Evolutionary conservation across 805 yeast species (phyloP).

Genomic region (Suhomyces canberraensis): DNA sequence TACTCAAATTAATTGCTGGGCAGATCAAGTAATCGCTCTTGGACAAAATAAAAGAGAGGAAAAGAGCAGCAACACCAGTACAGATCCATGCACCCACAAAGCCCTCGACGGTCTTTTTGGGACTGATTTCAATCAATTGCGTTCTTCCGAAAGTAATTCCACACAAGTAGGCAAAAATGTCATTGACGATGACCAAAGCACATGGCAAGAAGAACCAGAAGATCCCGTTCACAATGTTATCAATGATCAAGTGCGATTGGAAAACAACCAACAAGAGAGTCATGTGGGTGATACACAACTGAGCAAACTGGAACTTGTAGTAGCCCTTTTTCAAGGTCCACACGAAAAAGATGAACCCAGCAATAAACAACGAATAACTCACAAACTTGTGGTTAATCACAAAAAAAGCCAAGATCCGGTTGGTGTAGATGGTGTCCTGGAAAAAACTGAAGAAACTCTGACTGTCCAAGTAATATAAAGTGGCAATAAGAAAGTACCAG

Average conservation of each 20-base stretch:
- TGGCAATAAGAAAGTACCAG: slow-evolving; percentile 89
- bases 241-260: slow-evolving; percentile 91
- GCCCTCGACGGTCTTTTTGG: slow-evolving; percentile 97
- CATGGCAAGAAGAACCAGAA: slow-evolving; percentile 95
- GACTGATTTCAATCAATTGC: slow-evolving; percentile 88
- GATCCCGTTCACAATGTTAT: slow-evolving; percentile 83
- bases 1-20: slow-evolving; percentile 70
- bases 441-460: slow-evolving; percentile 73
- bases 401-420: slow-evolving; percentile 52
- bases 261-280: slow-evolving; percentile 82
- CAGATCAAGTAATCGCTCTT: slow-evolving; percentile 77
- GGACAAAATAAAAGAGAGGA: slow-evolving; percentile 62
- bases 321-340: slow-evolving; percentile 84
- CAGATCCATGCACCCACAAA: slow-evolving; percentile 97
- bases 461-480: slow-evolving; percentile 87
- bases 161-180: slow-evolving; percentile 93
- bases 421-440: slow-evolving; percentile 48
- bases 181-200: slow-evolving; percentile 88
- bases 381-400: slow-evolving; percentile 80
- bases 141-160: slow-evolving; percentile 96
- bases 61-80: slow-evolving; percentile 71
- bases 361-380: slow-evolving; percentile 76
- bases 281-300: slow-evolving; percentile 92
- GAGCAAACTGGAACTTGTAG: slow-evolving; percentile 89
- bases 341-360: slow-evolving; percentile 89